Percentiles rank a stretch among this genome's conserved stretches.
phyloP scores from a whole-genome alignment of 2,329 filamentous ascomycete species.

The Fusarium palustre region DNA sequence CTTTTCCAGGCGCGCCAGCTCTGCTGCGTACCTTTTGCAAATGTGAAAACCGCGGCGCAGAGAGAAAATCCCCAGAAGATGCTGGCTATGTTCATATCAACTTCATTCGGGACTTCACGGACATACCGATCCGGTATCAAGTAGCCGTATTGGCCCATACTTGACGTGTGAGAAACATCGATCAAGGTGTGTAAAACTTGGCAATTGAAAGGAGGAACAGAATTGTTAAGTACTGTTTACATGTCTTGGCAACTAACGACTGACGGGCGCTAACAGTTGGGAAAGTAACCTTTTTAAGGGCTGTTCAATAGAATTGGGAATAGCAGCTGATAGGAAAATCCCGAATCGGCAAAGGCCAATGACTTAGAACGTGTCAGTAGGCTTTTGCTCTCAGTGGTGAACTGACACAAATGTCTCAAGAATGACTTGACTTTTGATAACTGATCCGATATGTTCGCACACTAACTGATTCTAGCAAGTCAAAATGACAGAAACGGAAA shows the following conservation, averaged over 20 bases:
- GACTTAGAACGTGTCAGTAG: background rate
- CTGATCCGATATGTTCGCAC: accelerated
- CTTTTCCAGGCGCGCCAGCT: constrained; percentile 34
- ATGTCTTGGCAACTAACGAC: background rate
- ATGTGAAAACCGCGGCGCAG: constrained; percentile 29
- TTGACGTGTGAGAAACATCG: background rate
- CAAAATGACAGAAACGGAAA: constrained; percentile 6
- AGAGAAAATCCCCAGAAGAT: constrained; percentile 46
- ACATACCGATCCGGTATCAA: constrained; percentile 43
- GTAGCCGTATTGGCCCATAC: constrained; percentile 41
- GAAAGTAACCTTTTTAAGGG: background rate
- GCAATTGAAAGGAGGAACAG: background rate
- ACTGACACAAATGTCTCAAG: background rate
- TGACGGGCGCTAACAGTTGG: background rate
- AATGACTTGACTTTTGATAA: background rate
- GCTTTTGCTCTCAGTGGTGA: background rate
- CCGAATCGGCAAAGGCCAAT: background rate
- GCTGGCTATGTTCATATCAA: constrained; percentile 43
- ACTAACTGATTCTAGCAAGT: background rate
- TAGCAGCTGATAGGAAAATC: background rate
- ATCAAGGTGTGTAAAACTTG: no score
- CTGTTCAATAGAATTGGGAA: background rate
- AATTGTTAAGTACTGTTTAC: background rate
- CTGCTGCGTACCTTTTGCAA: constrained; percentile 23
- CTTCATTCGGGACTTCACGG: constrained; percentile 32